phyloP scores from a whole-genome alignment of 495 filamentous ascomycete genomes.

The Usnea hakonensis region DNA sequence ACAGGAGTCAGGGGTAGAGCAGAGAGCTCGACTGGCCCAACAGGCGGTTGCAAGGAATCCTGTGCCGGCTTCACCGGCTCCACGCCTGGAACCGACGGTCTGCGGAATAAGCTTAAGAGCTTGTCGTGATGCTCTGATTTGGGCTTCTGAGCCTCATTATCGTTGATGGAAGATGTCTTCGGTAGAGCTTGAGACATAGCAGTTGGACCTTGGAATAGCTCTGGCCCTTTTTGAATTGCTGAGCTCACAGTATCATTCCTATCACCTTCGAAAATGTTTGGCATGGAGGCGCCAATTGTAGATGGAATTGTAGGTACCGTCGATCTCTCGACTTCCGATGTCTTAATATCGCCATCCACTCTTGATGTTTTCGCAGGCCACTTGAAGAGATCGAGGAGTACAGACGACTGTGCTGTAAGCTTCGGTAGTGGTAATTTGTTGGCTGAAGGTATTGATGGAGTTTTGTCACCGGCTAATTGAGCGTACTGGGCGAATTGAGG shows the following conservation, averaged over 20 bases:
- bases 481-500: constrained; percentile 41
- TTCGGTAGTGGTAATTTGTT: constrained; percentile 53
- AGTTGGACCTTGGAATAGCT: neutral
- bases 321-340: neutral
- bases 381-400: constrained; percentile 60
- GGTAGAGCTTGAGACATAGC: constrained; percentile 1
- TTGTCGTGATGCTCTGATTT: constrained; percentile 27
- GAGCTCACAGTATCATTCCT: neutral
- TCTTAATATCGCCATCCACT: neutral
- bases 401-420: constrained; percentile 55
- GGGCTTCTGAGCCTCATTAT: neutral
- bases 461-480: constrained; percentile 34
- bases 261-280: neutral
- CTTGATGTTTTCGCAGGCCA: constrained; percentile 5
- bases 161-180: constrained; percentile 1
- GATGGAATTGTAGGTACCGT: neutral
- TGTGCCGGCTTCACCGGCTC: constrained; percentile 6
- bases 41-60: constrained; percentile 8
- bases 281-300: neutral
- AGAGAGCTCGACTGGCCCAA: constrained; percentile 23
- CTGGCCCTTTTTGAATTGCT: neutral
- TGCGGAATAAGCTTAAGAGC: constrained; percentile 29
- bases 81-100: constrained; percentile 16
- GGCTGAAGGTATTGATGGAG: constrained; percentile 46
- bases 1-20: constrained; percentile 22